These are phyloP conservation scores for Phytophthora hybrid DNA, from an alignment of 352 stramenopile species.

Conservation along the genomic window DNA sequence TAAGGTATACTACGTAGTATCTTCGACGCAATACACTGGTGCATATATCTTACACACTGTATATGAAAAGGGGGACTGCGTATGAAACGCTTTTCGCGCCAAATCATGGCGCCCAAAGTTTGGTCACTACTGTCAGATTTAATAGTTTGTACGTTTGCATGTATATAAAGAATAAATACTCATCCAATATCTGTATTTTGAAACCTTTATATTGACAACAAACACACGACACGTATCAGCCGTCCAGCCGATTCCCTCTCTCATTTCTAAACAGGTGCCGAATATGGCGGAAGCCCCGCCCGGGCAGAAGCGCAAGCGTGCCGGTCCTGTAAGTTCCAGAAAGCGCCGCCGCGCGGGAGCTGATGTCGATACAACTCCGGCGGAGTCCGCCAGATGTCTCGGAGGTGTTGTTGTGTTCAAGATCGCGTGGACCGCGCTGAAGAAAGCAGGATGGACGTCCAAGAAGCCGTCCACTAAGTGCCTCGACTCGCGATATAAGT, in stretches of 20 bases:
- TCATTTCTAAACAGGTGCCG: background rate
- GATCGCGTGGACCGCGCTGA: background rate
- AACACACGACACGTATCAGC: too few species aligned
- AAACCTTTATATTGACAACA: too few species aligned
- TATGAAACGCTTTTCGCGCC: too few species aligned
- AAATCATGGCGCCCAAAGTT: too few species aligned
- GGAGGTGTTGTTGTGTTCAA: conserved; percentile 15
- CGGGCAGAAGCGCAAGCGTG: conserved; percentile 7
- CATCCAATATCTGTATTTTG: too few species aligned
- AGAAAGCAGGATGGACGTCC: conserved; percentile 13
- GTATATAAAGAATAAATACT: too few species aligned
- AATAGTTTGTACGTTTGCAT: too few species aligned
- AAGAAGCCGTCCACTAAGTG: background rate
- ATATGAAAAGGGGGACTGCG: too few species aligned
- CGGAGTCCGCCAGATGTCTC: background rate
- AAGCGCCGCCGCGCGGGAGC: background rate
- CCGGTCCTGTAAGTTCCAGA: background rate
- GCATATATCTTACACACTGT: too few species aligned
- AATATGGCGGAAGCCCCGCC: conserved; percentile 2
- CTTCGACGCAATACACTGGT: too few species aligned
- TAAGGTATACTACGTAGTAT: too few species aligned
- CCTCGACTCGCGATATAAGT: background rate
- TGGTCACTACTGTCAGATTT: too few species aligned
- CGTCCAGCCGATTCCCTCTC: background rate
- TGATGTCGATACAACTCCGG: background rate